A percentile compares a stretch with the other conserved stretches of the same genome.
phyloP scores from a whole-genome alignment of 257 asterid species.

The Scutellaria minor region DNA sequence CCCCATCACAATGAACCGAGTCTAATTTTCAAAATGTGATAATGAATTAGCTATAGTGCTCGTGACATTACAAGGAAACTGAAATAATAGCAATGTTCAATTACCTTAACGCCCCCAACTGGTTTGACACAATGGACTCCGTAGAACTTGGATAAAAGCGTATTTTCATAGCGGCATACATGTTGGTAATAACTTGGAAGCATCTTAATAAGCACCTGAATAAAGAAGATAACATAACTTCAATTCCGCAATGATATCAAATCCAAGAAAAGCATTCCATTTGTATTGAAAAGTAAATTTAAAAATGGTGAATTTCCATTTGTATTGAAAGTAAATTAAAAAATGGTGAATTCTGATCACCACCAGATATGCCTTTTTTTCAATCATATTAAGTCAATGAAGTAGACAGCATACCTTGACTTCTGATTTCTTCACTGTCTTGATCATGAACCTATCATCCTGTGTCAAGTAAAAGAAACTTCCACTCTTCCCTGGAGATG shows the following conservation, averaged over 20 bases:
- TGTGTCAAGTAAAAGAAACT: conserved; percentile 94
- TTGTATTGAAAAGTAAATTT: background rate
- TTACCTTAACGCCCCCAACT: conserved; percentile 92
- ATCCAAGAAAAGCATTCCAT: background rate
- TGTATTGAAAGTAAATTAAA: background rate
- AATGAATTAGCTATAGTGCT: conserved; percentile 31
- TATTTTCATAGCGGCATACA: conserved; percentile 76
- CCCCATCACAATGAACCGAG: conserved; percentile 89
- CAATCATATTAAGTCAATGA: conserved; percentile 36
- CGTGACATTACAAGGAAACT: conserved; percentile 11
- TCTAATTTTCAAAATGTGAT: conserved; percentile 47
- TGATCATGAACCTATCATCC: conserved; percentile 97
- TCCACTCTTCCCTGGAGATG: conserved; percentile 99
- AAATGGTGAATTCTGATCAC: background rate
- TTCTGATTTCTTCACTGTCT: conserved; percentile 97
- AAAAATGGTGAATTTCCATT: no score
- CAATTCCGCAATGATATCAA: conserved; percentile 16
- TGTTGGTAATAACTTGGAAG: conserved; percentile 87
- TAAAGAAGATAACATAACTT: conserved; percentile 32
- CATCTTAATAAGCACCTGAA: conserved; percentile 94
- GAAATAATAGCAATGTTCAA: conserved; percentile 6
- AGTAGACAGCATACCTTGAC: conserved; percentile 81
- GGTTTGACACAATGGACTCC: conserved; percentile 99
- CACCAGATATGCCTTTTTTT: background rate
- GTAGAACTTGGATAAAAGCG: conserved; percentile 87